Conservation (phyloP, 2,329 filamentous ascomycete genomes). For the Raffaelea arxii region DNA sequence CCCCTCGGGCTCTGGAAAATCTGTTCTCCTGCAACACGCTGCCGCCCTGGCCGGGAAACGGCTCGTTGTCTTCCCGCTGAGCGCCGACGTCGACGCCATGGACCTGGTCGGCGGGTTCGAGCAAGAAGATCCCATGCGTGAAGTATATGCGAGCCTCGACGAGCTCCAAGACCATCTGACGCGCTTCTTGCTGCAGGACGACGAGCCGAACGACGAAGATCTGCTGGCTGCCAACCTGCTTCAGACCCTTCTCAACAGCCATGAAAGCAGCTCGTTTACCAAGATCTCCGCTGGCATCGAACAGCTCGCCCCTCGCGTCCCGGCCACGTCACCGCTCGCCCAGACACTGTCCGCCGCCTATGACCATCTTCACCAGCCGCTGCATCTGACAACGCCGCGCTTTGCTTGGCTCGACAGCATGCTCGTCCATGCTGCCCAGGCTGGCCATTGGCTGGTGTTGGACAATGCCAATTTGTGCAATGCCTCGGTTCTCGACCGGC, state of each 20-base stretch:
- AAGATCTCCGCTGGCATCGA: constrained; percentile 28
- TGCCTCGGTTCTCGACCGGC: constrained; percentile 82
- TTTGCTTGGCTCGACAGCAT: constrained; percentile 97
- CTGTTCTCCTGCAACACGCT: constrained; percentile 65
- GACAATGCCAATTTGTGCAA: constrained; percentile 98
- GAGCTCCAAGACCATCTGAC: constrained; percentile 31
- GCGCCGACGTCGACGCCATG: constrained; percentile 93
- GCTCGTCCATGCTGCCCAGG: constrained; percentile 75
- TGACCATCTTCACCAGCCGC: constrained; percentile 39
- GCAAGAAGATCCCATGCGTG: constrained; percentile 74
- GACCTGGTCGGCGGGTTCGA: constrained; percentile 96
- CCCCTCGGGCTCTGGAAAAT: constrained; percentile 78
- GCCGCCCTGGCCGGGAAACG: constrained; percentile 69
- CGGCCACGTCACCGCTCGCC: constrained; percentile 35
- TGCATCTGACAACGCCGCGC: constrained; percentile 58
- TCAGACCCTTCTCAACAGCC: too few relatives aligned
- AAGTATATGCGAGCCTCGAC: constrained; percentile 51
- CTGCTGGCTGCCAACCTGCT: constrained; percentile 30
- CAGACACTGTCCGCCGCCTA: constrained; percentile 37
- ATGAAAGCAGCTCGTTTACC: constrained; percentile 27
- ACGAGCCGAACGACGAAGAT: constrained; percentile 37
- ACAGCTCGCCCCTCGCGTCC: constrained; percentile 28
- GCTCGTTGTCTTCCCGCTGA: constrained; percentile 77
- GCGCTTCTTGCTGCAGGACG: constrained; percentile 36
- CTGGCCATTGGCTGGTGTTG: constrained; percentile 85